These are phyloP conservation scores for Phytopythium delawarense DNA, from an alignment of 352 stramenopile genomes.

Conservation along the genomic window DNA sequence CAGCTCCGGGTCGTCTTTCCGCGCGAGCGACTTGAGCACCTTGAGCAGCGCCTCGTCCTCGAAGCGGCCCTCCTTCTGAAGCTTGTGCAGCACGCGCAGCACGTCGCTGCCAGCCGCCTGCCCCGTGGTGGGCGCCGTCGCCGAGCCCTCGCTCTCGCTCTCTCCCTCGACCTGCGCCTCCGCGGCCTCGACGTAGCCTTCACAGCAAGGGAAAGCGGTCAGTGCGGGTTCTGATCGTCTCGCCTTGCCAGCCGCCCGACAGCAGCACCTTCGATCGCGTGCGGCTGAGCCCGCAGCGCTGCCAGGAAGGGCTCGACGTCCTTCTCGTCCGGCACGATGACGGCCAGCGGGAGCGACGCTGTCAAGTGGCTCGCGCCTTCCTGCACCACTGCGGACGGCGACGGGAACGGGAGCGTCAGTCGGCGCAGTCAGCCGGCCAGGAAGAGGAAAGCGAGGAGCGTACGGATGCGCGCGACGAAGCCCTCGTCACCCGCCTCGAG, in stretches of 20 bases:
- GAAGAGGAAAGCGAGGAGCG: slow-evolving; percentile 2
- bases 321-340: slow-evolving; percentile 65
- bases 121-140: slow-evolving; percentile 16
- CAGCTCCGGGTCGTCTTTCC: slow-evolving; percentile 76
- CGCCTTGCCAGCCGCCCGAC: too few relatives aligned
- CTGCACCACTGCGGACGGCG: slow-evolving; percentile 43
- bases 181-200: slow-evolving; percentile 29
- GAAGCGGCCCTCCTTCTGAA: slow-evolving; percentile 81
- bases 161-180: slow-evolving; percentile 20
- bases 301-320: slow-evolving; percentile 64
- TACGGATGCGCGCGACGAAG: slow-evolving; percentile 72
- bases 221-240: neutral
- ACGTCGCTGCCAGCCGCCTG: slow-evolving; percentile 58
- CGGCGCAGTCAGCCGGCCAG: slow-evolving; percentile 2
- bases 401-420: slow-evolving; percentile 2
- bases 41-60: slow-evolving; percentile 65
- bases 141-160: slow-evolving; percentile 12
- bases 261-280: slow-evolving; percentile 55
- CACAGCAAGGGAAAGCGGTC: neutral
- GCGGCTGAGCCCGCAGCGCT: slow-evolving; percentile 47
- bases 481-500: slow-evolving; percentile 78
- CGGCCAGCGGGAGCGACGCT: slow-evolving; percentile 63
- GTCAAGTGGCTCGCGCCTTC: slow-evolving; percentile 49
- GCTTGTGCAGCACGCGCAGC: slow-evolving; percentile 64
- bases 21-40: slow-evolving; percentile 77